Conservation (phyloP, 768 basidiomycete genomes). For the Trametes sanguinea region DNA sequence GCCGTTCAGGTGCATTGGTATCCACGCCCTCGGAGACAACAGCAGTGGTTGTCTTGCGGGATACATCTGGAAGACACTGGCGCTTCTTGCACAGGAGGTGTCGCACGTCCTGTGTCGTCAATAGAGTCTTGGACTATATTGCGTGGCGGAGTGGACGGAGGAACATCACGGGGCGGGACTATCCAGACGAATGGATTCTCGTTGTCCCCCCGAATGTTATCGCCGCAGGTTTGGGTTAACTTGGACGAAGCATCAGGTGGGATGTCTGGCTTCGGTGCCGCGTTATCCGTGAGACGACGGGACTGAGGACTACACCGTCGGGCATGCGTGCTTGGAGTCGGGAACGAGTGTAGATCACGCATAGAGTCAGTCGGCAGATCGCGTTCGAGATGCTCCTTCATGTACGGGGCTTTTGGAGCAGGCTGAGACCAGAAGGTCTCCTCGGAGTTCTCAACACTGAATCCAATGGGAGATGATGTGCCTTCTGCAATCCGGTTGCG, state of each 20-base stretch:
- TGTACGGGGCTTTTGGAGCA: not conserved
- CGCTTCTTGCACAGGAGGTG: not conserved
- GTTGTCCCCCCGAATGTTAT: not conserved
- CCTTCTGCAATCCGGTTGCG: not conserved
- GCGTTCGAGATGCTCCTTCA: no score
- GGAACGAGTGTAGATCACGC: no score
- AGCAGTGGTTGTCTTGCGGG: not conserved
- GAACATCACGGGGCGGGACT: slow-evolving; percentile 1
- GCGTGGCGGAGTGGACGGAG: not conserved
- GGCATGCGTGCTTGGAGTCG: no score
- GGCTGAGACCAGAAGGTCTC: slow-evolving; percentile 13
- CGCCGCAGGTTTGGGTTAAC: no score
- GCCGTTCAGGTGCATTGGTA: not conserved
- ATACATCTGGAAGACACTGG: not conserved
- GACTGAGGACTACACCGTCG: no score
- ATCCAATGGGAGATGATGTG: not conserved
- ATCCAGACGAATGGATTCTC: slow-evolving; percentile 11
- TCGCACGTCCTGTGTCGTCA: no score
- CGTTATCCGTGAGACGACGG: no score
- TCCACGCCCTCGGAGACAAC: not conserved
- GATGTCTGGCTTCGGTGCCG: no score
- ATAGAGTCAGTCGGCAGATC: no score
- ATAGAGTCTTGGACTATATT: not conserved
- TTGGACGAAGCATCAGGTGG: no score
- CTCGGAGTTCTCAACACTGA: not conserved